phyloP scores from a whole-genome alignment of 176 grass and related monocot species.

The Metroxylon sagu region DNA sequence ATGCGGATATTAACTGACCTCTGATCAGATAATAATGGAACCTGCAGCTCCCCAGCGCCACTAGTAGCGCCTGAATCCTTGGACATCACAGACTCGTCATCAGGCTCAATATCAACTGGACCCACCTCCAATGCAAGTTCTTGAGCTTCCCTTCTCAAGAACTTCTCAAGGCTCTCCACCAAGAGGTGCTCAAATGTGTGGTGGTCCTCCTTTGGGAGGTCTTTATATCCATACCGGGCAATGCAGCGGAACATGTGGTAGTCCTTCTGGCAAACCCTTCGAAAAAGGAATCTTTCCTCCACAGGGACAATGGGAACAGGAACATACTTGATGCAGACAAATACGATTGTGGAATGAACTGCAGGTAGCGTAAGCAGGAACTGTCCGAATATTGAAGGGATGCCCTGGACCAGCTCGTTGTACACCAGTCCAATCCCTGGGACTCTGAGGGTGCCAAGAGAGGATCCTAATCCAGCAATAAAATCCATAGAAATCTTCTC shows the following conservation, averaged over 20 bases:
- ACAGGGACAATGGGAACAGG: constrained; percentile 62
- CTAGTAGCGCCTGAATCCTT: constrained; percentile 20
- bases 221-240: constrained; percentile 93
- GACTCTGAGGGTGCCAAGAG: constrained; percentile 75
- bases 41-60: constrained; percentile 46
- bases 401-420: constrained; percentile 93
- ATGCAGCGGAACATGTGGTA: constrained; percentile 91
- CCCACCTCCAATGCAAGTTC: constrained; percentile 55
- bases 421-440: constrained; percentile 95
- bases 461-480: constrained; percentile 61
- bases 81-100: constrained; percentile 43
- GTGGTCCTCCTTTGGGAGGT: constrained; percentile 86
- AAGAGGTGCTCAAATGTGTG: constrained; percentile 64
- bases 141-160: constrained; percentile 70
- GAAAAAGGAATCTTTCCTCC: constrained; percentile 91
- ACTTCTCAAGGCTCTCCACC: constrained; percentile 73
- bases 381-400: constrained; percentile 85
- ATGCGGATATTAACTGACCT: constrained; percentile 19
- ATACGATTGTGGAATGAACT: constrained; percentile 83
- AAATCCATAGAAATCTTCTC: constrained; percentile 88
- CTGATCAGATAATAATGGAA: constrained; percentile 59
- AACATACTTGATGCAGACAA: constrained; percentile 92
- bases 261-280: constrained; percentile 76
- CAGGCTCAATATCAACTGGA: constrained; percentile 38
- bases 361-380: constrained; percentile 74